These are phyloP conservation scores for Blastomyces silverae DNA, from an alignment of 2,329 filamentous ascomycete species.

Conservation along the genomic window DNA sequence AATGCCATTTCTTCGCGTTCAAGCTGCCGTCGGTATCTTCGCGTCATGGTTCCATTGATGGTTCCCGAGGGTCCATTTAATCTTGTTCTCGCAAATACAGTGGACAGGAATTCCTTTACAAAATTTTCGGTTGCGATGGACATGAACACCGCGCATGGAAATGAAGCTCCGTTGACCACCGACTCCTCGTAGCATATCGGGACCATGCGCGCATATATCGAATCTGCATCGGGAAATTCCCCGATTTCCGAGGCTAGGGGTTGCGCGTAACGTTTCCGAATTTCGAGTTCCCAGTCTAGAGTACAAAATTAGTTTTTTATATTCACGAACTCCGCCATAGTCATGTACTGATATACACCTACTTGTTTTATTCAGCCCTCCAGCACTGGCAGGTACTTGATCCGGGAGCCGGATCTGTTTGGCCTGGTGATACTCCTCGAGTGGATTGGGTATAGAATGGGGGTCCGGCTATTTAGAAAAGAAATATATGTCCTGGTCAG, in stretches of 20 bases:
- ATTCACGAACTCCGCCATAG: conserved; percentile 4
- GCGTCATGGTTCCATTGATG: conserved; percentile 68
- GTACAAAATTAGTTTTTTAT: conserved; percentile 3
- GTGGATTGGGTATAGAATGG: conserved; percentile 30
- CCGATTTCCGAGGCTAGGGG: conserved; percentile 55
- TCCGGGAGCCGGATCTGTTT: conserved; percentile 49
- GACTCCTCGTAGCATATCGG: conserved; percentile 62
- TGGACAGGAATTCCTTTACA: conserved; percentile 54
- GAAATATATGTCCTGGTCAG: background rate
- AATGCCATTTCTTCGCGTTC: conserved; percentile 67
- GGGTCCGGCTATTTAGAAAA: conserved; percentile 31
- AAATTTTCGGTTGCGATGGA: conserved; percentile 57
- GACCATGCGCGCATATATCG: conserved; percentile 54
- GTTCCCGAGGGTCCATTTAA: conserved; percentile 57
- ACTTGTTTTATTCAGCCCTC: conserved; percentile 74
- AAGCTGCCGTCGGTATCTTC: conserved; percentile 68
- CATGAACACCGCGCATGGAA: conserved; percentile 53
- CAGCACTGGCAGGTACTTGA: conserved; percentile 61
- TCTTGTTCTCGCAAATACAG: conserved; percentile 49
- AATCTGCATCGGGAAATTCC: conserved; percentile 55
- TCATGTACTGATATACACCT: conserved; percentile 29
- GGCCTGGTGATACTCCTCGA: conserved; percentile 42
- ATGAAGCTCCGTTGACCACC: conserved; percentile 47
- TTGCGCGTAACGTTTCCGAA: conserved; percentile 57
- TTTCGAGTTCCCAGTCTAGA: conserved; percentile 57